Evolutionary conservation across 768 basidiomycete species (phyloP), one percentile per base, ranked within the genome.

Genomic region (Russula dissimulans): DNA sequence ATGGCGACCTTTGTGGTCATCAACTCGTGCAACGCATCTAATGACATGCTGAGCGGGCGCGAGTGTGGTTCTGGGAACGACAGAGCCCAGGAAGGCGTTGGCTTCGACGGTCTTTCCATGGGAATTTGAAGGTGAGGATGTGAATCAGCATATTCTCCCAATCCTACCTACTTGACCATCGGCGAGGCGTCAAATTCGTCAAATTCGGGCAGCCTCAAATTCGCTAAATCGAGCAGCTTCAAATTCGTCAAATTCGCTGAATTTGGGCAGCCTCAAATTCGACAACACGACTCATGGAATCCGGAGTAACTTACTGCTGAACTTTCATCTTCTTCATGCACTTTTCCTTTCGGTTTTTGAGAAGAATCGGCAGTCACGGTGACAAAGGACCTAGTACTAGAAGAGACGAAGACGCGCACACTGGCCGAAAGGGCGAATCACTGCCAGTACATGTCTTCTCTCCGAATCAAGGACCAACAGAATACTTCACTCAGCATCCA

Each of bases 11-110:
- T 64, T 17, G 65, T 66, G 44, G 60, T 62, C 46, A 72, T 57
- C 39, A 71, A 57, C 26, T 66, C 61, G 22, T 66, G 63, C 10
- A 72, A 60, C 34, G 66, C 67, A 10, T 67, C 63, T 14, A 64
- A 34, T 0, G 61, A 57, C 41, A 73, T 69, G 10, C 48, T 59
- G 5, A 54, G 51, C 1, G 69, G 63, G 32, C 45, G 59, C 45
- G 63, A 66, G 46, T 48, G 56, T 1, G 67, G 66, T 38, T 57
- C 44, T 26, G 67, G 67, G 32, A 65, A 64, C 15, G 56, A 53
- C 26, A 39, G 36, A 12, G 66, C 62, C 67, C 68, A 69, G 17
- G 60, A 51, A 4, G 66, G 67, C 18, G 55, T 61, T 14, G 55
- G 55, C 42, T 45, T 60, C 44, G 53, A 39, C 5, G 15, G 17